phyloP scores from a whole-genome alignment of 164 flowering plant genomes.

The Vitis rupestris region DNA sequence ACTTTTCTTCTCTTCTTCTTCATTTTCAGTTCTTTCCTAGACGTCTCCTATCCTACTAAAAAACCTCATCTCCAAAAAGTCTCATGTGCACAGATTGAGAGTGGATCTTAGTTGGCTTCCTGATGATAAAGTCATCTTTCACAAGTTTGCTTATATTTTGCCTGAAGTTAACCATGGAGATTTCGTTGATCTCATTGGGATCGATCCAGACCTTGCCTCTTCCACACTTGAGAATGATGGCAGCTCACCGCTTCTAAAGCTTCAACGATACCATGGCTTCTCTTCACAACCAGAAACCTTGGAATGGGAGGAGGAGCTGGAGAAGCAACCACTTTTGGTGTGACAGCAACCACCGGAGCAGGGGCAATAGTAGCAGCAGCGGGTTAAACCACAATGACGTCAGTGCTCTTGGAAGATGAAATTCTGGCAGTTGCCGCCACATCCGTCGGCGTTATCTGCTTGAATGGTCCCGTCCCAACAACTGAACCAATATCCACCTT shows the following conservation, averaged over 20 bases:
- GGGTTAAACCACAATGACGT: constrained; percentile 23
- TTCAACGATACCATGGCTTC: constrained; percentile 40
- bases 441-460: constrained; percentile 75
- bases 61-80: too few species aligned
- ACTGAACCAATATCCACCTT: constrained; percentile 67
- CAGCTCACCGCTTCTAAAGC: constrained; percentile 43
- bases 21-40: too few species aligned
- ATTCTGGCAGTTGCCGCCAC: constrained; percentile 80
- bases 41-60: rapidly evolving
- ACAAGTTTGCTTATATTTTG: constrained; percentile 40
- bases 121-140: constrained; percentile 40
- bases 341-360: constrained; percentile 25
- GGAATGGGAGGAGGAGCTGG: constrained; percentile 39
- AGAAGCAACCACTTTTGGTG: constrained; percentile 16
- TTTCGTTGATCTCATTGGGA: constrained; percentile 40
- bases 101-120: constrained; percentile 44
- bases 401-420: constrained; percentile 27
- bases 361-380: constrained; percentile 17
- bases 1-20: too few species aligned
- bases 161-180: constrained; percentile 46
- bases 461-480: constrained; percentile 73
- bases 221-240: constrained; percentile 41
- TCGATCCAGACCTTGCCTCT: constrained; percentile 44
- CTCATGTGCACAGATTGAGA: constrained; percentile 34
- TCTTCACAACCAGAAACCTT: constrained; percentile 17